phyloP scores from a whole-genome alignment of 2,329 filamentous ascomycete species.

The Talaromyces sp. region DNA sequence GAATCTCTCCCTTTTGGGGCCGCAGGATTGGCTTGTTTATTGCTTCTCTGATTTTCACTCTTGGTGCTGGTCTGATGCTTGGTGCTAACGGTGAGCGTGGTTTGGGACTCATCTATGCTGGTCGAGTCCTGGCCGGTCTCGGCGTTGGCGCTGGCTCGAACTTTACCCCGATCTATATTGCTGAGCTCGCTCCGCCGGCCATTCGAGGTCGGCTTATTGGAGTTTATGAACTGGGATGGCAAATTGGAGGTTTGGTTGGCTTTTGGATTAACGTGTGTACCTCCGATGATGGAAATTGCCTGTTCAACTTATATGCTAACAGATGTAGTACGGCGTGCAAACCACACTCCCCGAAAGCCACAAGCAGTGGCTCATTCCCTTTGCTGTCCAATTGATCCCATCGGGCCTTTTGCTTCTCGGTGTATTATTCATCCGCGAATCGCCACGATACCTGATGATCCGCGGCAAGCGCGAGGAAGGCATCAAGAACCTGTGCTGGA shows the following conservation, averaged over 20 bases:
- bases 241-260: constrained; percentile 45
- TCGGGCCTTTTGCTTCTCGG: constrained; percentile 44
- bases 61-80: constrained; percentile 68
- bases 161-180: constrained; percentile 56
- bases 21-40: constrained; percentile 59
- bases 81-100: constrained; percentile 54
- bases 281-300: not conserved
- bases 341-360: constrained; percentile 11
- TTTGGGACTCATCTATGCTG: constrained; percentile 50
- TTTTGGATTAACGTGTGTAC: constrained; percentile 43
- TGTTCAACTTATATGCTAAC: not conserved
- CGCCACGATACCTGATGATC: constrained; percentile 64
- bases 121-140: constrained; percentile 46
- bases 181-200: constrained; percentile 52
- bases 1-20: constrained; percentile 48
- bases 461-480: constrained; percentile 64
- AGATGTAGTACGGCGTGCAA: constrained; percentile 33
- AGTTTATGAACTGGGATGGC: constrained; percentile 52
- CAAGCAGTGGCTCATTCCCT: constrained; percentile 1
- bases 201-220: constrained; percentile 56
- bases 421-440: constrained; percentile 57
- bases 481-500: constrained; percentile 46
- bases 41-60: constrained; percentile 58
- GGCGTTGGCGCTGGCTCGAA: constrained; percentile 51
- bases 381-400: constrained; percentile 24